Conservation (phyloP, 2,329 filamentous ascomycete genomes). For the Chalara sp. region DNA sequence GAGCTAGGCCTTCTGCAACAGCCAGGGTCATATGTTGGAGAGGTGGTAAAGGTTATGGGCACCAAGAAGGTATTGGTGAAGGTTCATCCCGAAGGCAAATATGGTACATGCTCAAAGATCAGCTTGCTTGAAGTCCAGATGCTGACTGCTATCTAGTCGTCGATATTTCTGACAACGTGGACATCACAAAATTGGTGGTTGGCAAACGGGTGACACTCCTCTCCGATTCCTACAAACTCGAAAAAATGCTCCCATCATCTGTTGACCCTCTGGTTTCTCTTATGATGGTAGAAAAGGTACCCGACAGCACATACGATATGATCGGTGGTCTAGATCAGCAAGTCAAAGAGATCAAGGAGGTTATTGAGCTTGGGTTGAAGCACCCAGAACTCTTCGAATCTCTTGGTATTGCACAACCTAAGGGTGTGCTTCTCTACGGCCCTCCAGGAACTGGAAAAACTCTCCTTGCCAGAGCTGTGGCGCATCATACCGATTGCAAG, state of each 20-base stretch:
- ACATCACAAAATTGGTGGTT: slow-evolving; percentile 90
- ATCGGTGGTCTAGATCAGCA: slow-evolving; percentile 98
- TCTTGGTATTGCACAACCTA: slow-evolving; percentile 96
- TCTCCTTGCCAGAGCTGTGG: slow-evolving; percentile 86
- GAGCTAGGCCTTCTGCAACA: slow-evolving; percentile 95
- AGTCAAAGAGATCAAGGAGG: slow-evolving; percentile 99
- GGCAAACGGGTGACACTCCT: slow-evolving; percentile 96
- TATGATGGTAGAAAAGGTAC: slow-evolving; percentile 99
- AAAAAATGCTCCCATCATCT: slow-evolving; percentile 96
- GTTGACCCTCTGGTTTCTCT: slow-evolving; percentile 97
- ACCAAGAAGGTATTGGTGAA: slow-evolving; percentile 99
- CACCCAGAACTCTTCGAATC: slow-evolving; percentile 98
- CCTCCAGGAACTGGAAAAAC: slow-evolving; percentile 98
- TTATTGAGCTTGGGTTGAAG: slow-evolving; percentile 96
- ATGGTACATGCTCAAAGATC: slow-evolving; percentile 54
- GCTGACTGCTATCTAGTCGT: slow-evolving; percentile 58
- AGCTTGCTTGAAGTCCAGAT: not conserved
- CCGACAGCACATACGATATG: slow-evolving; percentile 99
- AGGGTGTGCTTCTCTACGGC: slow-evolving; percentile 93
- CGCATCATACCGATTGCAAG: slow-evolving; percentile 98
- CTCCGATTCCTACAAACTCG: slow-evolving; percentile 96
- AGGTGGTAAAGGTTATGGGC: slow-evolving; percentile 99
- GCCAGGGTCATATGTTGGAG: slow-evolving; percentile 94
- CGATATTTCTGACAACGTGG: slow-evolving; percentile 89
- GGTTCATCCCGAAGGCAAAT: slow-evolving; percentile 99